Base-by-base conservation (phyloP, 495 filamentous ascomycete species). In the Terfezia boudieri region DNA sequence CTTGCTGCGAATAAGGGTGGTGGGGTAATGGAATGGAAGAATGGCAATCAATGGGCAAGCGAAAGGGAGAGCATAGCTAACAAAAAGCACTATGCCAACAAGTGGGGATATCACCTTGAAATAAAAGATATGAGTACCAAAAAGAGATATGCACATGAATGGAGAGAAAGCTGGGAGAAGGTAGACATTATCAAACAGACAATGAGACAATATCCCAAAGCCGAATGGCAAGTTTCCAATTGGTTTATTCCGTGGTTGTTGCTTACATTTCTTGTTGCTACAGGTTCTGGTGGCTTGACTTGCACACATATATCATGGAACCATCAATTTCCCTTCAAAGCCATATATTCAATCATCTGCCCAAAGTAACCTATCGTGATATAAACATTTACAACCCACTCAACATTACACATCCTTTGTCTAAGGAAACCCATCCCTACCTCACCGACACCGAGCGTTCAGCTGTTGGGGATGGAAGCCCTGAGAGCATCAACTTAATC, bases 231-330 rank as follows among this genome's bases (percentile, higher is more conserved):
- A 64, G 77, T 57, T 50, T 26, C 11, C 49, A 37, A 26, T 12
- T 51, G 8, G 5, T 36, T 11, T 11, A 6, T 54, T 4, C 16
- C 11, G 9, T 51, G 49, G 5, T 51, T 5, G 6, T 51, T 12
- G n/a, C 26, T 32, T 32, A 32, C 26, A 32, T 32, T 32, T 1
- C 26, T 32, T 32, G 2, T 32, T 32, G 26, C 49, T 8, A 38
- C 59, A 94, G 87, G 87, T 90, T 99, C 61, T 99, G 90, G 90
- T 99, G 92, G 92, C 72, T 99, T 41, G 90, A 99, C 66, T 78
- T 96, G 10, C 89, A 94, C 66, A 99, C 92, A 16, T 94, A 92
- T 67, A 80, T 99, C 61, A 96, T 99, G 92, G 89, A 99, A 61
- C 83, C 85, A 12, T 82, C 80, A 9, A 84, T 88, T 64, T 94